phyloP scores from a whole-genome alignment of 2,329 filamentous ascomycete genomes.

The Verticillium isaacii region DNA sequence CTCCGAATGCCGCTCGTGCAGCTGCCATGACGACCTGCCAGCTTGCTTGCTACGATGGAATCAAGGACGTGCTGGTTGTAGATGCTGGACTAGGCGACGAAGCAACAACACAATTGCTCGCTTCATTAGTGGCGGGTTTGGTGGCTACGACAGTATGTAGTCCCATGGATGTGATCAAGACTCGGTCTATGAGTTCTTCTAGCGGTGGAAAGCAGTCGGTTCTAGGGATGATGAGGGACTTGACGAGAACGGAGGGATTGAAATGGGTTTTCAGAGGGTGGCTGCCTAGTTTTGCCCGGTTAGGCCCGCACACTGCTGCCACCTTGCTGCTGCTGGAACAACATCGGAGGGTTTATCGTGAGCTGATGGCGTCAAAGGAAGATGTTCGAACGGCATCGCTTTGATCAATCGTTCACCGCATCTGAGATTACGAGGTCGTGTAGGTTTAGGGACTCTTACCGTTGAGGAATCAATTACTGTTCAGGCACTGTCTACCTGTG shows the following conservation, averaged over 20 bases:
- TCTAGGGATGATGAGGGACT: not conserved
- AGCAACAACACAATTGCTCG: not conserved
- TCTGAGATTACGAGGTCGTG: too few relatives aligned
- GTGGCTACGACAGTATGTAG: not conserved
- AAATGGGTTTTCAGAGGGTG: conserved; percentile 1
- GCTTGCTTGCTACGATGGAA: not conserved
- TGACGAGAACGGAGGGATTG: not conserved
- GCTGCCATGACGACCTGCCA: conserved; percentile 1
- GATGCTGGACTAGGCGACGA: not conserved
- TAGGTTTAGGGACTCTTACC: too few relatives aligned
- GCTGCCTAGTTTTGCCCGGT: not conserved
- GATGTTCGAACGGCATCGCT: too few relatives aligned
- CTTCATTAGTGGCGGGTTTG: not conserved
- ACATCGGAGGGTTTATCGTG: not conserved
- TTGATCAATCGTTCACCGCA: too few relatives aligned
- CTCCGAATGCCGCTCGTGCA: not conserved
- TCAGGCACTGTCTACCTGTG: too few relatives aligned
- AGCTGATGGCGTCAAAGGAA: not conserved
- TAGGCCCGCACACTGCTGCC: not conserved
- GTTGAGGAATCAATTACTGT: too few relatives aligned
- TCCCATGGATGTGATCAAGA: not conserved
- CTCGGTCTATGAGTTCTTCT: not conserved
- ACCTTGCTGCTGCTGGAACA: not conserved
- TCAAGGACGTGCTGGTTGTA: not conserved
- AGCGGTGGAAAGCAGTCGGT: not conserved